These are phyloP conservation scores for Lachancea quebecensis DNA, from an alignment of 805 yeast species.

Conservation along the genomic window DNA sequence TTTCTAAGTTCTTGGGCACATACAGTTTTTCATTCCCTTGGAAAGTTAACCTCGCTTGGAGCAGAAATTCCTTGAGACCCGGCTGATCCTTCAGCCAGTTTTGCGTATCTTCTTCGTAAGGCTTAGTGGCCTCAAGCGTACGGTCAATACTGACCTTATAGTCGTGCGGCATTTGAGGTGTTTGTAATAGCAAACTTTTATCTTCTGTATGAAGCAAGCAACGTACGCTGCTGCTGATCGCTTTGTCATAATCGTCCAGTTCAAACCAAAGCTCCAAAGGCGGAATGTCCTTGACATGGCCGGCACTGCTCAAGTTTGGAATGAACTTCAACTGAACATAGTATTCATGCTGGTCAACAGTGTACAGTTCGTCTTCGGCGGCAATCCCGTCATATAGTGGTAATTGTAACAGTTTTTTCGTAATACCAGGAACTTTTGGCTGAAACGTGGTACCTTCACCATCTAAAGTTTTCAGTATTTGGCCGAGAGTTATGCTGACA, in stretches of 20 bases:
- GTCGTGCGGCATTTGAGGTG: slow-evolving; percentile 24
- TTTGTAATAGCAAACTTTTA: slow-evolving; percentile 17
- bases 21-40: slow-evolving; percentile 10
- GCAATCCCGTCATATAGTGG: slow-evolving; percentile 15
- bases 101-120: slow-evolving; percentile 18
- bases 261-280: slow-evolving; percentile 29
- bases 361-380: slow-evolving; percentile 10
- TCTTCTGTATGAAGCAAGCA: slow-evolving; percentile 19
- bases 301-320: slow-evolving; percentile 14
- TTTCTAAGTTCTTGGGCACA: slow-evolving; percentile 11
- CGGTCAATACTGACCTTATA: slow-evolving; percentile 18
- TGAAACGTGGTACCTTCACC: slow-evolving; percentile 14
- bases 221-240: slow-evolving; percentile 18
- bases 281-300: slow-evolving; percentile 9
- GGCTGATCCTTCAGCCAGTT: slow-evolving; percentile 37
- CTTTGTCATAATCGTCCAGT: slow-evolving; percentile 23
- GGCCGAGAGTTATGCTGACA: slow-evolving; percentile 25
- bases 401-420: slow-evolving; percentile 17
- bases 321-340: slow-evolving; percentile 24
- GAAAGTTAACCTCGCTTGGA: slow-evolving; percentile 14
- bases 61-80: slow-evolving; percentile 37
- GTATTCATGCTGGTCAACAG: slow-evolving; percentile 27
- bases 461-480: slow-evolving; percentile 11
- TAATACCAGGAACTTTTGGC: slow-evolving; percentile 21
- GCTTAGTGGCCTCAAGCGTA: slow-evolving; percentile 13